Conservation (phyloP, 495 filamentous ascomycete species). For the Aspergillus indologenus region DNA sequence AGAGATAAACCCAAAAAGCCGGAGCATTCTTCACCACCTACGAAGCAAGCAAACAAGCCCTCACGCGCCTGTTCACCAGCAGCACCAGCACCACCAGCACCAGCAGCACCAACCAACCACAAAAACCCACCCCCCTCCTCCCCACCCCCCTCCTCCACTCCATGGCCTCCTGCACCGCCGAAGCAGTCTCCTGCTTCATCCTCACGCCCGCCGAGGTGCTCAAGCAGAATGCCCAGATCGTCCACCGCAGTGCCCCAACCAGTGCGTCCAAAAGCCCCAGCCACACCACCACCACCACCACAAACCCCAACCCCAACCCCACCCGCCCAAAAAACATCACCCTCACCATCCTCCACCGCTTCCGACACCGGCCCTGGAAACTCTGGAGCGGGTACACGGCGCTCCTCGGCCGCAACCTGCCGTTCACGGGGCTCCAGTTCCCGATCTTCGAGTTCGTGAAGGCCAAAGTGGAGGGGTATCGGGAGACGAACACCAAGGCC, state of each 20-base stretch:
- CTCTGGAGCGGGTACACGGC: conserved; percentile 80
- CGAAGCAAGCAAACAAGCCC: conserved; percentile 65
- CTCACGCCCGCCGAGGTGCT: conserved; percentile 87
- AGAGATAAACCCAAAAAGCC: conserved; percentile 45
- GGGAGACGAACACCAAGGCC: conserved; percentile 15
- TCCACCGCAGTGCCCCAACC: too few species aligned
- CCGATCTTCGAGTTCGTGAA: conserved; percentile 76
- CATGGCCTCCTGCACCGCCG: conserved; percentile 67
- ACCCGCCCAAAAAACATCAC: conserved; percentile 18
- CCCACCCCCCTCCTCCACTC: conserved; percentile 66
- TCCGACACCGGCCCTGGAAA: conserved; percentile 53
- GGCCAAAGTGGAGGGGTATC: conserved; percentile 30
- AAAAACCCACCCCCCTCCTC: conserved; percentile 24
- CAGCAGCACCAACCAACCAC: conserved; percentile 25
- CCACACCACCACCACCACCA: too few species aligned
- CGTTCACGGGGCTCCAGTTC: conserved; percentile 85
- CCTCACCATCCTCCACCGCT: conserved; percentile 51
- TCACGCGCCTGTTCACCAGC: conserved; percentile 39
- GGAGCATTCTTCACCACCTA: conserved; percentile 91
- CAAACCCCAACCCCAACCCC: too few species aligned
- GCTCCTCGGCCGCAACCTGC: conserved; percentile 75
- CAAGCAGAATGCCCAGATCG: conserved; percentile 92
- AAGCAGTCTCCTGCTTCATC: conserved; percentile 79
- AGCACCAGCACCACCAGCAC: conserved; percentile 18
- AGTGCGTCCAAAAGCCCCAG: too few species aligned